Evolutionary conservation across 2,329 filamentous ascomycete genomes (phyloP), one percentile per base, ranked within the genome.

Genomic region (Orbilia oligospora): DNA sequence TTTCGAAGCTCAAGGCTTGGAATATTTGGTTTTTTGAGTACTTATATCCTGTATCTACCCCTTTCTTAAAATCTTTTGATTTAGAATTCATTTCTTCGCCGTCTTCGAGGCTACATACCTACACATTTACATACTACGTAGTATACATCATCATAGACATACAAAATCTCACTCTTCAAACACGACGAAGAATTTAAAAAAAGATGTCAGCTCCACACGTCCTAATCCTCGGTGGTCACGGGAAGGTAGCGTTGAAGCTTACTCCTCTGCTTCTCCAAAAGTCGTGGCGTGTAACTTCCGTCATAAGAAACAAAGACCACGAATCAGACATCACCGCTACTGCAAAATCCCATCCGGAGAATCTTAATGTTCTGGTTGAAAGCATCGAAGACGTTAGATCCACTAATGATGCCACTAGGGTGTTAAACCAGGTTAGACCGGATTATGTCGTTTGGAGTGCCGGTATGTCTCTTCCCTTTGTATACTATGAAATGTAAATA

Each of bases 251-350:
- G 81, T 89, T 92, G 75, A 85, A 91, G 51, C 88, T 96, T 46
- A 96, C 93, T 8, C 92, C 91, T 0, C 87, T 94, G 76, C 89
- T 97, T 6, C 89, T 96, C 49, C 87, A 90, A 64, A 89, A 90
- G 80, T 89, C 89, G 38, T 95, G 92, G 91, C 89, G 89, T 80
- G 91, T 97, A 68, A 94, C 91, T 76, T 93, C 91, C 83, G 86
- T 96, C 78, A 91, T 97, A 83, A 91, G 93, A 82, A 89, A 90
- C 80, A 86, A 70, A 18, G 75, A 61, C 46, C 75, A 78, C 27
- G 68, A 72, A 27, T 63, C 75, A 12, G 75, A 78, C 8, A 78
- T 78, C 55, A 69, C 58, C 2, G 75, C 68, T 2, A 58, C 68
- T 6, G 68, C 68, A 2, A 70, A 70, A 22, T 68, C 75, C 8